A percentile compares a stretch with the other conserved stretches of the same genome.
phyloP scores from a whole-genome alignment of 257 asterid genomes.

The Petunia secreta region DNA sequence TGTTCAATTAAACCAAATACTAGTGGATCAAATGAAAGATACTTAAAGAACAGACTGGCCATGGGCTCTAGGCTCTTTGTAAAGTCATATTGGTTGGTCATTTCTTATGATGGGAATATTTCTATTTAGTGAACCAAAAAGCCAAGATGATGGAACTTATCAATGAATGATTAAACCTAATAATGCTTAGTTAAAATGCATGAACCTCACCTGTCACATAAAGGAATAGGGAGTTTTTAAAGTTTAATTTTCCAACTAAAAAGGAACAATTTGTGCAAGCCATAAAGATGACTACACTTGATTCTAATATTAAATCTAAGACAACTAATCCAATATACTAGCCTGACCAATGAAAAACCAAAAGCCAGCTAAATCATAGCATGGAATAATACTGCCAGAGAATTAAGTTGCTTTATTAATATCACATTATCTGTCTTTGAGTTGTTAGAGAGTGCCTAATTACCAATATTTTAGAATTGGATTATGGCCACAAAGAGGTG shows the following conservation, averaged over 20 bases:
- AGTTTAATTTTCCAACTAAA: constrained; percentile 6
- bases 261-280: background rate
- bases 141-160: background rate
- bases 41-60: constrained; percentile 21
- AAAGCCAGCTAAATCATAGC: background rate
- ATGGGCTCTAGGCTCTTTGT: constrained; percentile 16
- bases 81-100: background rate
- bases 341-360: background rate
- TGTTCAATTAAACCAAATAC: background rate
- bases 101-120: constrained; percentile 8
- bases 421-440: constrained; percentile 14
- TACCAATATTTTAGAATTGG: background rate
- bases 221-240: background rate
- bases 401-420: background rate
- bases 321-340: background rate
- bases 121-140: constrained; percentile 7
- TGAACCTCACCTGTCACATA: constrained; percentile 27
- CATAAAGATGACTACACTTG: background rate
- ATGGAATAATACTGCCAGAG: background rate
- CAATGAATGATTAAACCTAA: constrained; percentile 23
- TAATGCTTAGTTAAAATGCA: constrained; percentile 21
- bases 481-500: background rate
- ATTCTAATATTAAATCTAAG: background rate
- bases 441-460: constrained; percentile 15
- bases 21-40: background rate